A percentile compares a stretch with the other conserved stretches of the same genome.
phyloP scores from a whole-genome alignment of 139 green algal species.

The Chlorella sp. region DNA sequence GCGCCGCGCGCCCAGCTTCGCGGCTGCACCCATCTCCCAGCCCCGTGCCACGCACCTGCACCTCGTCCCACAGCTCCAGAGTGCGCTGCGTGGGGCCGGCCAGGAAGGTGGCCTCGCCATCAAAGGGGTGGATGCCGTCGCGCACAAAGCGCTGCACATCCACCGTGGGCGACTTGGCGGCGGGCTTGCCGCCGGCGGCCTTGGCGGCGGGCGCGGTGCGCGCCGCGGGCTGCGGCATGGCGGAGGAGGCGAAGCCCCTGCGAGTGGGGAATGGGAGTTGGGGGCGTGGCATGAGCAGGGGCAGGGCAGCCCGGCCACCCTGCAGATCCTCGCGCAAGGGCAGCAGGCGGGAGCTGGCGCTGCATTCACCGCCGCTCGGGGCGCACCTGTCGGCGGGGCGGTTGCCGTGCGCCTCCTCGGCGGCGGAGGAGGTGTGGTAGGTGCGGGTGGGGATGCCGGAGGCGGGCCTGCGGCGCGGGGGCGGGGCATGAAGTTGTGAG shows the following conservation, averaged over 20 bases:
- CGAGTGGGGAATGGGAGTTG: neutral
- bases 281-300: neutral
- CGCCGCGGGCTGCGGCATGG: constrained; percentile 1
- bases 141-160: constrained; percentile 47
- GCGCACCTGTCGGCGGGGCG: neutral
- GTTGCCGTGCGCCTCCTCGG: neutral
- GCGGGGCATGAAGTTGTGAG: no score
- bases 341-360: neutral
- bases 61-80: constrained; percentile 53
- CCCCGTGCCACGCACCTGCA: constrained; percentile 27
- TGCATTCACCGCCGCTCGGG: neutral
- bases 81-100: constrained; percentile 57
- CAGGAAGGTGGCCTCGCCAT: constrained; percentile 68
- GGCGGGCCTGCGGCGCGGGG: neutral
- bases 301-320: neutral
- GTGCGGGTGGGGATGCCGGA: constrained; percentile 12
- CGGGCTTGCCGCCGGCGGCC: neutral
- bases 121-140: constrained; percentile 65
- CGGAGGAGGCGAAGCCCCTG: constrained; percentile 27
- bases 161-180: neutral
- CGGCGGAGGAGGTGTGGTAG: constrained; percentile 13
- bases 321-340: neutral
- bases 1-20: no score
- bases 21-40: neutral
- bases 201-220: constrained; percentile 3